Percentiles rank a stretch among this genome's conserved stretches.
phyloP scores from a whole-genome alignment of 768 basidiomycete species.

The Hygrophoropsis aurantiaca region DNA sequence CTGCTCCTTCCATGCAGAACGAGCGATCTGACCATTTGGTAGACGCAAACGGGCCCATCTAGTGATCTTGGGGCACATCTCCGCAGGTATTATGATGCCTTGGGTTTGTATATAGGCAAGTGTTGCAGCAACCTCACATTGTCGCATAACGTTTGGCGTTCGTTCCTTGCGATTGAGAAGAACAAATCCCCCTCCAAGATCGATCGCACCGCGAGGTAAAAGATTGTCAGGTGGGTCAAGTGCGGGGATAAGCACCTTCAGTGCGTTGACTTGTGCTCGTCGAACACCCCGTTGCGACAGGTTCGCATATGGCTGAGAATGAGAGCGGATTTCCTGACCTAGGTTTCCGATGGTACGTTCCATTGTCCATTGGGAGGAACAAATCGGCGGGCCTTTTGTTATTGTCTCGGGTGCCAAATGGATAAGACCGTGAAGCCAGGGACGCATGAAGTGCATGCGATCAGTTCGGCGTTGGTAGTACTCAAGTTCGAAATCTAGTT shows the following conservation, averaged over 20 bases:
- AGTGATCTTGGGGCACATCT: too few relatives aligned
- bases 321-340: slow-evolving; percentile 23
- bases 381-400: slow-evolving; percentile 20
- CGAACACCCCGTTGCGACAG: slow-evolving; percentile 23
- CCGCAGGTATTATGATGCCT: neutral
- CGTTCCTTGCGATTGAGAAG: slow-evolving; percentile 16
- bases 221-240: slow-evolving; percentile 2
- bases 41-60: slow-evolving; percentile 18
- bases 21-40: slow-evolving; percentile 23
- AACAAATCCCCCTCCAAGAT: slow-evolving; percentile 21
- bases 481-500: slow-evolving; percentile 26
- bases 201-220: slow-evolving; percentile 7
- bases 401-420: slow-evolving; percentile 25
- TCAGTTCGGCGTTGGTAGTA: slow-evolving; percentile 23
- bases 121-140: neutral
- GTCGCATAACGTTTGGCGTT: neutral
- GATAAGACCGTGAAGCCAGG: slow-evolving; percentile 23
- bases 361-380: slow-evolving; percentile 29
- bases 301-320: slow-evolving; percentile 22
- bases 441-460: slow-evolving; percentile 30
- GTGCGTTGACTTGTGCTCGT: slow-evolving; percentile 15
- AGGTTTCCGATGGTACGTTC: slow-evolving; percentile 28
- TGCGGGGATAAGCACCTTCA: slow-evolving; percentile 11
- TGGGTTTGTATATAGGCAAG: neutral
- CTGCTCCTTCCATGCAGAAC: slow-evolving; percentile 17